Conservation (phyloP, 202 grass and related monocot species). For the Sporobolus alterniflorus region DNA sequence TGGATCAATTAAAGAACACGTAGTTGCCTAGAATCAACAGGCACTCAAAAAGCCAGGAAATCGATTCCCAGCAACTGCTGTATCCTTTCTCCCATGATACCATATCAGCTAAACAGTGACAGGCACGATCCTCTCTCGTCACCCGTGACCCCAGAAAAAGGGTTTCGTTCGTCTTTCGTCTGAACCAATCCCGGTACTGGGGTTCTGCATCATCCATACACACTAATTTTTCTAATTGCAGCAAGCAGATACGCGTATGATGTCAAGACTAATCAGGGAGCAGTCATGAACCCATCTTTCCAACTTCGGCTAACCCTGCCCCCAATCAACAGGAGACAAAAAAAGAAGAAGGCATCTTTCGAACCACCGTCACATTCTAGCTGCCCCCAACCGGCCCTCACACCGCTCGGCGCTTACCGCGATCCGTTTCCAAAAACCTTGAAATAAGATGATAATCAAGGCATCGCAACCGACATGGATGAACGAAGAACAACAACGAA, state of each 20-base stretch:
- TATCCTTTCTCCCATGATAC: not conserved
- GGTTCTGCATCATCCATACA: not conserved
- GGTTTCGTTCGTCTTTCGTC: not conserved
- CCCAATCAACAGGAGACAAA: not conserved
- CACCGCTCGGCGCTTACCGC: not conserved
- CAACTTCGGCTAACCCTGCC: no score
- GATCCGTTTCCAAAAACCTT: not conserved
- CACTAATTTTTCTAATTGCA: not conserved
- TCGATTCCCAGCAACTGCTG: not conserved
- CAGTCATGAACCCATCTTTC: no score
- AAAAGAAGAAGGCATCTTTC: not conserved
- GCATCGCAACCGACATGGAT: not conserved
- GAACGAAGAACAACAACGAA: not conserved
- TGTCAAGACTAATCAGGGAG: no score
- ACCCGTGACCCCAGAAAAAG: not conserved
- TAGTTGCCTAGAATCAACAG: not conserved
- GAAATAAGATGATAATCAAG: not conserved
- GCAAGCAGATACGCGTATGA: not conserved
- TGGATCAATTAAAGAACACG: not conserved
- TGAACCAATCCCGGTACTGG: not conserved
- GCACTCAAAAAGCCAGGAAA: not conserved
- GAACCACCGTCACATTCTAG: not conserved
- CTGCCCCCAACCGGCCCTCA: not conserved
- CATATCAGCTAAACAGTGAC: conserved; percentile 15
- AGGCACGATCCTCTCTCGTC: not conserved